Evolutionary conservation across 192 early-diverging fungal species (phyloP).

Genomic region (Pilaira anomala): DNA sequence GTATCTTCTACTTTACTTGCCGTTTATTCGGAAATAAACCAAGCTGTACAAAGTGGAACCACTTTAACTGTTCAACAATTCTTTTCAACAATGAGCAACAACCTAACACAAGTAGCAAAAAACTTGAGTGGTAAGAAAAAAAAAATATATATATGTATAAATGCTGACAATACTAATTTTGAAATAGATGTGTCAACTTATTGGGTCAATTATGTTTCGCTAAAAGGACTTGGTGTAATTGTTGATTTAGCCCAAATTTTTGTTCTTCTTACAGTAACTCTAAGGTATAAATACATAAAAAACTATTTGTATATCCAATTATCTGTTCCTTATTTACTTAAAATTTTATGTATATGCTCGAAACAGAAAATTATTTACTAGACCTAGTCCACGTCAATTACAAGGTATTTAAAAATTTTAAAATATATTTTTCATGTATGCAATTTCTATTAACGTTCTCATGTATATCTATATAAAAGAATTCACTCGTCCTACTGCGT

Average conservation of each 20-base stretch:
- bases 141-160: neutral
- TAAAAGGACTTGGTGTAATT: constrained; percentile 60
- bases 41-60: constrained; percentile 3
- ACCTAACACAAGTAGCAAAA: constrained; percentile 20
- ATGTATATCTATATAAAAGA: constrained; percentile 20
- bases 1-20: constrained; percentile 38
- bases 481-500: constrained; percentile 62
- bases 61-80: constrained; percentile 3
- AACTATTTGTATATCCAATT: too few species aligned
- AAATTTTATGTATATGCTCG: too few species aligned
- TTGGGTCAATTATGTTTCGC: constrained; percentile 75
- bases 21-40: constrained; percentile 23
- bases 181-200: constrained; percentile 53
- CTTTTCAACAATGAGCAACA: constrained; percentile 14
- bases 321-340: too few species aligned
- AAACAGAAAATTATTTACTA: constrained; percentile 51
- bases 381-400: constrained; percentile 67
- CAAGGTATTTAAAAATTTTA: constrained; percentile 30
- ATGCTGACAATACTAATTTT: neutral
- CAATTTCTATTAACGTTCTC: neutral
- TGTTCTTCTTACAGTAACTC: constrained; percentile 46
- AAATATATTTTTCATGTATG: neutral
- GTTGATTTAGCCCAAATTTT: constrained; percentile 69
- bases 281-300: constrained; percentile 23
- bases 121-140: constrained; percentile 23